Evolutionary conservation across 495 filamentous ascomycete genomes (phyloP), one percentile per base, ranked within the genome.

Genomic region (Pyrenopolyporus hunteri): DNA sequence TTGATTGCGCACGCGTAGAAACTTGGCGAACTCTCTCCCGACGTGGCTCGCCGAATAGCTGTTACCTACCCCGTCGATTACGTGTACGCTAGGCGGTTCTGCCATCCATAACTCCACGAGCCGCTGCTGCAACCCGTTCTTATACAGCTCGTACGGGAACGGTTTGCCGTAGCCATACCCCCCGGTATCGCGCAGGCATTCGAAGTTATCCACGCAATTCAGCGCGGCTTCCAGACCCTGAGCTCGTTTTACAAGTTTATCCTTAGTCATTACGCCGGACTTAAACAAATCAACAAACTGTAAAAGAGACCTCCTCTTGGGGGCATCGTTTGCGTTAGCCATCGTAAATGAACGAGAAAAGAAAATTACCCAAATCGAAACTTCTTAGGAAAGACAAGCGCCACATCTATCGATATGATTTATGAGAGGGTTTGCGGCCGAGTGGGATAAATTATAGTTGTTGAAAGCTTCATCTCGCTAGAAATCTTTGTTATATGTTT

Each of bases 21-120:
- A 63, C 22, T 48, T 57, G 9, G 64, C 64, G 33, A 50, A 67
- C 44, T 67, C 64, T 1, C 49, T 20, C 7, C 59, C 64, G 2
- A 31, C 59, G 10, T 48, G 39, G 3, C 47, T 32, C 16, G 59
- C 37, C 0, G 35, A 16, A 44, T 59, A 55, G 6, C 54, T 33
- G 6, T 40, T 16, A 3, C 43, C 13, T 0, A 45, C 9, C 14
- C 17, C 35, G 31, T 45, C 13, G 16, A 67, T 48, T 6, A 53
- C 56, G 8, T 59, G 39, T 3, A 55, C 55, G 5, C 32, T 19
- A 1, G 63, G 52, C 11, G 17, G 19, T 4, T 17, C 7, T 4
- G 49, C 47, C n/a, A 36, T n/a, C 45, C 45, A 52, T 33, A 52
- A 19, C 3, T 48, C 17, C 7, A 53, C n/a, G 3, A 66, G 26